A percentile compares a stretch with the other conserved stretches of the same genome.
These are phyloP conservation scores for Talaromyces adpressus DNA, from an alignment of 495 filamentous ascomycete genomes.

Conservation along the genomic window DNA sequence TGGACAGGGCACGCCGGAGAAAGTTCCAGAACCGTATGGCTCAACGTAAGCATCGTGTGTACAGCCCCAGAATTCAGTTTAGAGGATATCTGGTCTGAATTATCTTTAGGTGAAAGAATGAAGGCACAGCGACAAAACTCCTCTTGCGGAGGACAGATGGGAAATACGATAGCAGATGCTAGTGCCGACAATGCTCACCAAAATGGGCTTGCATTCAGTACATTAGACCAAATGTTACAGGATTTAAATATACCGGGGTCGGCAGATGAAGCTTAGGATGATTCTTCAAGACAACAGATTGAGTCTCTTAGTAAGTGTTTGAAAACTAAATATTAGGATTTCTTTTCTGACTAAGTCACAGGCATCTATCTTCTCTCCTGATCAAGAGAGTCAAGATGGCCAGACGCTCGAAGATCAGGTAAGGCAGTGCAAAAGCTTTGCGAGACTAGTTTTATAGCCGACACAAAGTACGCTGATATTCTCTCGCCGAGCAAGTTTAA, in stretches of 20 bases:
- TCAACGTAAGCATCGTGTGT: constrained; percentile 3
- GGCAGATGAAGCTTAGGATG: not conserved
- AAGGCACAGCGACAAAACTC: not conserved
- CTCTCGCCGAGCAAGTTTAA: constrained; percentile 6
- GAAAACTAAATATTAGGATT: no score
- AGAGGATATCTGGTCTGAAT: not conserved
- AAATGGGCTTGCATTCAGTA: not conserved
- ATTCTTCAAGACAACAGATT: no score
- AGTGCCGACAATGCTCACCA: not conserved
- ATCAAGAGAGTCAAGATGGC: no score
- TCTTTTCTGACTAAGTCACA: no score
- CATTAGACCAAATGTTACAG: not conserved
- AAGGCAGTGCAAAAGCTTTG: no score
- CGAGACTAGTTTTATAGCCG: not conserved
- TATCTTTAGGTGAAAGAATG: constrained; percentile 1
- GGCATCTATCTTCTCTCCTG: no score
- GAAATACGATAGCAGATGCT: not conserved
- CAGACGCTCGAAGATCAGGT: no score
- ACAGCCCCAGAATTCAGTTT: not conserved
- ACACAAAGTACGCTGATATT: constrained; percentile 6
- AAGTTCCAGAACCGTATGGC: constrained; percentile 1
- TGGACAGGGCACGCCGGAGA: not conserved
- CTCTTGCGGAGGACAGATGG: not conserved
- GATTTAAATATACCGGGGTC: not conserved
- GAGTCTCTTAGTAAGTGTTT: no score